Percentiles rank a stretch among this genome's conserved stretches.
Evolutionary conservation across 1,284 basidiomycete genomes (phyloP).

Genomic region (Cryptococcus amylolentus): DNA sequence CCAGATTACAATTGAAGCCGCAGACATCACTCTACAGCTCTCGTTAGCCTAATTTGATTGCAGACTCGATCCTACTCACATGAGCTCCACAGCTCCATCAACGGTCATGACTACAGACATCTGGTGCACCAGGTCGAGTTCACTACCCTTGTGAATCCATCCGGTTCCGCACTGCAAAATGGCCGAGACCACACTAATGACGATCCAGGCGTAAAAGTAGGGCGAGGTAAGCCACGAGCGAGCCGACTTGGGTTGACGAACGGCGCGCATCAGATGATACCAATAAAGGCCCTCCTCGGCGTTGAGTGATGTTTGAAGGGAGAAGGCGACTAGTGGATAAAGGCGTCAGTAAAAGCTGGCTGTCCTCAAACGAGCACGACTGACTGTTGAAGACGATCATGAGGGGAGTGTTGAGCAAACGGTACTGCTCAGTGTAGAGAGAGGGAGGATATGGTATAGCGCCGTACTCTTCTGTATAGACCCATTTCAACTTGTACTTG

Average conservation of each 20-base stretch:
- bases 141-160: slow-evolving; percentile 18
- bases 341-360: background rate
- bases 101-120: slow-evolving; percentile 15
- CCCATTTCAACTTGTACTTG: slow-evolving; percentile 28
- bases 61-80: slow-evolving; percentile 11
- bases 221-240: slow-evolving; percentile 25
- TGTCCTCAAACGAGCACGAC: background rate
- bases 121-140: slow-evolving; percentile 11
- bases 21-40: slow-evolving; percentile 17
- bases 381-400: slow-evolving; percentile 21
- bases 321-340: slow-evolving; percentile 16
- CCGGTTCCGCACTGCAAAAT: slow-evolving; percentile 11
- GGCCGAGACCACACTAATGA: slow-evolving; percentile 14
- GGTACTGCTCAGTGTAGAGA: slow-evolving; percentile 18
- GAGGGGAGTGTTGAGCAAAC: slow-evolving; percentile 13
- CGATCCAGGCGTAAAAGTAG: slow-evolving; percentile 34
- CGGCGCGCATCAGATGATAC: slow-evolving; percentile 34
- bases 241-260: slow-evolving; percentile 22
- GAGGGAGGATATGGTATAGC: slow-evolving; percentile 19
- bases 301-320: slow-evolving; percentile 27
- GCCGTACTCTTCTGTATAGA: slow-evolving; percentile 16
- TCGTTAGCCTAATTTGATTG: background rate
- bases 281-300: slow-evolving; percentile 37
- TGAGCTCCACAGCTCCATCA: slow-evolving; percentile 22
- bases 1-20: slow-evolving; percentile 24